These are phyloP conservation scores for Aplosporella prunicola DNA, from an alignment of 2,329 filamentous ascomycete species.

Conservation along the genomic window DNA sequence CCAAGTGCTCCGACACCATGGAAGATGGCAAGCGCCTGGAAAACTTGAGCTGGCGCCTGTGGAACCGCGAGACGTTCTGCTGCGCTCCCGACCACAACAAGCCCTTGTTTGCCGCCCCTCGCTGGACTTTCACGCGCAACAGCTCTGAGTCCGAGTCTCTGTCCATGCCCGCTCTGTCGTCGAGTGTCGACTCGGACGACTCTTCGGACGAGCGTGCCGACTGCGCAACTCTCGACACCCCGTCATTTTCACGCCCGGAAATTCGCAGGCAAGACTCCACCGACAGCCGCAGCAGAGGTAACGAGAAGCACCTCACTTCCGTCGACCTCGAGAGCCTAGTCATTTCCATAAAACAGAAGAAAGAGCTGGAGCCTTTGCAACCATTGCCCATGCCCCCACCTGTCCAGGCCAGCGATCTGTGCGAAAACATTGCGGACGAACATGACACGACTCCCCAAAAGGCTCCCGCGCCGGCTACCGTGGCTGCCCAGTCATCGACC, in stretches of 20 bases:
- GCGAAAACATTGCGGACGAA: slow-evolving; percentile 33
- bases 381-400: slow-evolving; percentile 32
- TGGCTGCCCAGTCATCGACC: slow-evolving; percentile 51
- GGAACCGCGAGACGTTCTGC: slow-evolving; percentile 89
- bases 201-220: slow-evolving; percentile 30
- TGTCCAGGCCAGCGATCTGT: slow-evolving; percentile 27
- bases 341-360: slow-evolving; percentile 78
- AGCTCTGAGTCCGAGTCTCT: slow-evolving; percentile 13
- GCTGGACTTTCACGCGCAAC: slow-evolving; percentile 25
- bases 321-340: slow-evolving; percentile 91
- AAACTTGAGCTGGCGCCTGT: slow-evolving; percentile 91
- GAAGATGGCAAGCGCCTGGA: slow-evolving; percentile 87
- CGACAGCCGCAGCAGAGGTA: slow-evolving; percentile 58
- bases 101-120: slow-evolving; percentile 13
- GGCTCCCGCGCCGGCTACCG: no score
- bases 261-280: slow-evolving; percentile 63
- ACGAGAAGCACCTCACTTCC: slow-evolving; percentile 84
- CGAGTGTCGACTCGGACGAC: slow-evolving; percentile 36
- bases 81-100: slow-evolving; percentile 52
- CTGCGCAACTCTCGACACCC: slow-evolving; percentile 37
- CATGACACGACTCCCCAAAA: slow-evolving; percentile 28
- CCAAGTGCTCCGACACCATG: slow-evolving; percentile 85
- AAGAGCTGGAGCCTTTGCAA: slow-evolving; percentile 52
- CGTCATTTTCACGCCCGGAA: slow-evolving; percentile 52
- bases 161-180: slow-evolving; percentile 36